A percentile compares a stretch with the other conserved stretches of the same genome.
Evolutionary conservation across 2,329 filamentous ascomycete genomes (phyloP).

Genomic region (Elsinoe fawcettii): DNA sequence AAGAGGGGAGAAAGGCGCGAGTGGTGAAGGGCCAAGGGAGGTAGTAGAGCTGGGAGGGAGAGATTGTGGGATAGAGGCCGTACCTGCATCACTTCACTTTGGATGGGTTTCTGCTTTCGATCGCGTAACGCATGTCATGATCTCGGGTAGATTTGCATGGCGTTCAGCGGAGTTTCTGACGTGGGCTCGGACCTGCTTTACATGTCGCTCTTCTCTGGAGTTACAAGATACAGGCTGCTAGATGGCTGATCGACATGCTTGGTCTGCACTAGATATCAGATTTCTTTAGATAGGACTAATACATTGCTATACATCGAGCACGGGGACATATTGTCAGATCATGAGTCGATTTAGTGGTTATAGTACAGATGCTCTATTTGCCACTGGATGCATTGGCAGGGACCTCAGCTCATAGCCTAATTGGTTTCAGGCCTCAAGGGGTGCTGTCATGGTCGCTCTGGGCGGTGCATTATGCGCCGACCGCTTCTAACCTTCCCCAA

Average conservation of each 20-base stretch:
- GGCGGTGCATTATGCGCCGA: too few species aligned
- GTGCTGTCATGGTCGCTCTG: too few species aligned
- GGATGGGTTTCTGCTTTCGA: background rate
- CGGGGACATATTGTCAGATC: background rate
- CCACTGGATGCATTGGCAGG: background rate
- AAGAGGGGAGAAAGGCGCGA: too few species aligned
- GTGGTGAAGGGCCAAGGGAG: background rate
- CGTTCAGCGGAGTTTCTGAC: background rate
- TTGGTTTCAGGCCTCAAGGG: too few species aligned
- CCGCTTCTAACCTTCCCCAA: background rate
- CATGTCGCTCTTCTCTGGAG: background rate
- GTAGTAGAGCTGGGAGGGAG: too few species aligned
- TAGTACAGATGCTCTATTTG: background rate
- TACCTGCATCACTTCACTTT: background rate
- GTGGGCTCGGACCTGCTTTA: background rate
- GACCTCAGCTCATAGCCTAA: too few species aligned
- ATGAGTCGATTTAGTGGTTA: background rate
- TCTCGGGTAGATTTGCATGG: constrained; percentile 12
- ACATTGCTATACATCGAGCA: background rate
- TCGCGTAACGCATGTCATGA: background rate
- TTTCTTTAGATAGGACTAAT: background rate
- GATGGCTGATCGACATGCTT: background rate
- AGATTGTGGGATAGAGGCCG: background rate
- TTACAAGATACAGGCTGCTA: background rate
- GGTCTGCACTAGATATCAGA: background rate